A percentile compares a stretch with the other conserved stretches of the same genome.
phyloP scores from a whole-genome alignment of 805 yeast genomes.

The Spathaspora arborariae region DNA sequence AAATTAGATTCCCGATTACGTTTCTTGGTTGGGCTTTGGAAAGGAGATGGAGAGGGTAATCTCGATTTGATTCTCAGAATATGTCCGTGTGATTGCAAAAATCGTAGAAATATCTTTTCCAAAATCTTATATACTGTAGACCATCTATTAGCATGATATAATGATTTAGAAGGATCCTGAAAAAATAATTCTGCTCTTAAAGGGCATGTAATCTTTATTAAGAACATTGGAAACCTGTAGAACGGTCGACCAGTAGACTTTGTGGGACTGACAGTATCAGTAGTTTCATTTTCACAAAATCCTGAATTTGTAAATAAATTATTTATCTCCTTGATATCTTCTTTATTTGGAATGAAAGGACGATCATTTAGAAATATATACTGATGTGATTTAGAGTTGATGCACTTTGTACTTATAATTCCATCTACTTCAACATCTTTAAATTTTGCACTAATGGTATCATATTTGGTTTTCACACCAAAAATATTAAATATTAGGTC shows the following conservation, averaged over 20 bases:
- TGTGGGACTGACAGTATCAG: background rate
- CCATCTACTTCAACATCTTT: constrained; percentile 29
- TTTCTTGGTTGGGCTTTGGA: constrained; percentile 3
- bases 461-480: constrained; percentile 13
- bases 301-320: constrained; percentile 18
- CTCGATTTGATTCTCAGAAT: background rate
- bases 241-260: constrained; percentile 24
- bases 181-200: constrained; percentile 28
- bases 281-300: constrained; percentile 11
- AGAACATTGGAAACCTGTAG: constrained; percentile 33
- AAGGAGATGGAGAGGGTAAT: constrained; percentile 1
- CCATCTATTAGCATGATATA: constrained; percentile 2
- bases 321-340: constrained; percentile 17
- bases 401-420: constrained; percentile 33
- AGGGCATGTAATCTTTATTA: constrained; percentile 29
- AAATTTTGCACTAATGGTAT: constrained; percentile 21
- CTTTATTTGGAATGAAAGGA: constrained; percentile 13
- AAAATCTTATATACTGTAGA: constrained; percentile 2
- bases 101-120: constrained; percentile 5
- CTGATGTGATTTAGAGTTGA: constrained; percentile 38
- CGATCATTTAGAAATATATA: constrained; percentile 44
- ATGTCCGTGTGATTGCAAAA: constrained; percentile 5
- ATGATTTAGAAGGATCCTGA: constrained; percentile 23
- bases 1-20: constrained; percentile 4
- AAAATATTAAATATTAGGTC: constrained; percentile 3